A percentile compares a stretch with the other conserved stretches of the same genome.
phyloP scores from a whole-genome alignment of 129 eudicot species.

The Helichrysum umbraculigerum region DNA sequence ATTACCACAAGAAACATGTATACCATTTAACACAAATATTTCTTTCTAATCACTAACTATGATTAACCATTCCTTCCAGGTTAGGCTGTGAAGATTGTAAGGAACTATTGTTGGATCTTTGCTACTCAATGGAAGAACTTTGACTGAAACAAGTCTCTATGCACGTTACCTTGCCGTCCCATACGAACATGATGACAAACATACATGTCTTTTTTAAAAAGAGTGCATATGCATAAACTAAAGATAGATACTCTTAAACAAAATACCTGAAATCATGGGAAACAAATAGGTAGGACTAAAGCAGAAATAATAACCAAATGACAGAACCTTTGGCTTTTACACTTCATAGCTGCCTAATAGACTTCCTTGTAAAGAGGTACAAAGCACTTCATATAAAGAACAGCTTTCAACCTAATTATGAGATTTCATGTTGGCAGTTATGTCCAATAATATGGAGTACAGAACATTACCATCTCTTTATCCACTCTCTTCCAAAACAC shows the following conservation, averaged over 20 bases:
- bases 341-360: slow-evolving; percentile 10
- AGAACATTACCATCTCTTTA: slow-evolving; percentile 85
- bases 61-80: not conserved
- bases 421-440: slow-evolving; percentile 10
- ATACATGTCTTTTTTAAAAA: not conserved
- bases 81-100: not conserved
- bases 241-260: not conserved
- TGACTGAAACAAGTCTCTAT: not conserved
- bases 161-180: not conserved
- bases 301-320: slow-evolving; percentile 4
- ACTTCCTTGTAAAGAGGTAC: slow-evolving; percentile 9
- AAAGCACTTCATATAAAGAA: slow-evolving; percentile 1
- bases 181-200: not conserved
- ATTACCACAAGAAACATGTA: not conserved
- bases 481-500: slow-evolving; percentile 95
- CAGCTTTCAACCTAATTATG: not conserved
- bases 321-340: slow-evolving; percentile 13
- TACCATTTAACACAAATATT: not conserved
- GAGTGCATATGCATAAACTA: not conserved
- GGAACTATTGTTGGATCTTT: not conserved
- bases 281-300: not conserved
- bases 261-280: not conserved
- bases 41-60: not conserved
- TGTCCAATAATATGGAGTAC: no score
- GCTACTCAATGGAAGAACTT: not conserved